Percentiles rank a stretch among this genome's conserved stretches.
These are phyloP conservation scores for Emergomyces africanus DNA, from an alignment of 2,329 filamentous ascomycete species.

Conservation along the genomic window DNA sequence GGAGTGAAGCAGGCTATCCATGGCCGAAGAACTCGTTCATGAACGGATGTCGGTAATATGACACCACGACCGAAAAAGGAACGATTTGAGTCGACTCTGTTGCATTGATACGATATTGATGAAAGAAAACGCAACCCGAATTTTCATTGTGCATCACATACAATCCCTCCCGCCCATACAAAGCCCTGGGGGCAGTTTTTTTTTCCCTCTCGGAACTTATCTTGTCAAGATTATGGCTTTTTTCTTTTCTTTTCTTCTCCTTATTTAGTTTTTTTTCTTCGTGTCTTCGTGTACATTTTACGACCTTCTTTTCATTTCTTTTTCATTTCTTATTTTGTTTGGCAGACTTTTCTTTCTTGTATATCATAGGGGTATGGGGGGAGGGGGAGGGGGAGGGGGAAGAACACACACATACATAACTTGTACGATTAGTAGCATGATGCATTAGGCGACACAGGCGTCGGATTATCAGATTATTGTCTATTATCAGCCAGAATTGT, in stretches of 20 bases:
- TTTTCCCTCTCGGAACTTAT: background rate
- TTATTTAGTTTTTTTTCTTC: background rate
- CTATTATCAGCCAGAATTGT: no score
- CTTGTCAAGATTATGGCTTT: conserved; percentile 23
- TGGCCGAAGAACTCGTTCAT: conserved; percentile 53
- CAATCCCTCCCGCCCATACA: background rate
- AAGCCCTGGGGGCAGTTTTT: no score
- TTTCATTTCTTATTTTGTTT: no score
- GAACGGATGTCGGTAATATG: conserved; percentile 34
- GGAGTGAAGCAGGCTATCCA: conserved; percentile 38
- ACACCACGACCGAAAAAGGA: background rate
- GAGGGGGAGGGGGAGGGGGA: no score
- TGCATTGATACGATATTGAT: background rate
- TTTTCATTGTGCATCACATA: background rate
- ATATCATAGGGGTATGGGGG: no score
- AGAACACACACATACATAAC: no score
- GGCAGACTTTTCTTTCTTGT: no score
- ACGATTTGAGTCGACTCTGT: background rate
- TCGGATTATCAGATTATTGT: background rate
- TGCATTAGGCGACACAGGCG: background rate
- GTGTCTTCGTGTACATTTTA: no score
- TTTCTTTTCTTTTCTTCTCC: background rate
- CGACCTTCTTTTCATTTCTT: no score
- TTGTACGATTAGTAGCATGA: no score
- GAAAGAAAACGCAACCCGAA: background rate